phyloP scores from a whole-genome alignment of 2,329 filamentous ascomycete species.

The Alternaria triticina region DNA sequence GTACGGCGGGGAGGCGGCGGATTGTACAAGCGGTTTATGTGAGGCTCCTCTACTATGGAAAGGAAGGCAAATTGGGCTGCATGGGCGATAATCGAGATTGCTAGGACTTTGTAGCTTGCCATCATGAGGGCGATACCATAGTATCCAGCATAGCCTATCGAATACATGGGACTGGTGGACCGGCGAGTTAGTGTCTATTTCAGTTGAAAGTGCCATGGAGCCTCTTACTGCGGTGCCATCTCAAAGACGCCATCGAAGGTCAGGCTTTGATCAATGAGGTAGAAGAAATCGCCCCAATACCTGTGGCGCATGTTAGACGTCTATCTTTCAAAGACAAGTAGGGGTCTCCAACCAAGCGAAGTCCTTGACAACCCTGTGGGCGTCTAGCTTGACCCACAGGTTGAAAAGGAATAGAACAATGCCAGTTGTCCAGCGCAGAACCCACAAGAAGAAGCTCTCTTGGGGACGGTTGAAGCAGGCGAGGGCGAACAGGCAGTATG shows the following conservation, averaged over 20 bases:
- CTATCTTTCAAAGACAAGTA: neutral
- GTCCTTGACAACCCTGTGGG: slow-evolving; percentile 96
- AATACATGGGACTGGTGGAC: slow-evolving; percentile 21
- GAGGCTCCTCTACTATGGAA: slow-evolving; percentile 89
- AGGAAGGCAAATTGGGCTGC: slow-evolving; percentile 94
- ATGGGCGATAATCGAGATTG: slow-evolving; percentile 95
- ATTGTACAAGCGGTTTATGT: slow-evolving; percentile 98
- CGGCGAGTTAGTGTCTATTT: slow-evolving; percentile 8
- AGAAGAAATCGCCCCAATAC: slow-evolving; percentile 99
- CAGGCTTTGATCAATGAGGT: slow-evolving; percentile 94
- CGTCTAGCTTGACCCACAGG: slow-evolving; percentile 97
- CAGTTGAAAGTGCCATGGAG: neutral
- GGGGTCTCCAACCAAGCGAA: slow-evolving; percentile 74
- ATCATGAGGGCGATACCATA: slow-evolving; percentile 99
- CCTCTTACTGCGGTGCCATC: slow-evolving; percentile 75
- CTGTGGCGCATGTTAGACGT: neutral
- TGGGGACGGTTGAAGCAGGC: slow-evolving; percentile 81
- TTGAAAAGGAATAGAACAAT: slow-evolving; percentile 88
- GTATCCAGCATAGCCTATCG: slow-evolving; percentile 85
- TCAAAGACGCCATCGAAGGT: slow-evolving; percentile 99
- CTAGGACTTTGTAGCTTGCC: slow-evolving; percentile 94
- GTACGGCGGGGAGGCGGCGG: slow-evolving; percentile 79
- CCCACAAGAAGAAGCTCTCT: slow-evolving; percentile 72
- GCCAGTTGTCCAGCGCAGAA: slow-evolving; percentile 79
- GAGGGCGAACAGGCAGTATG: slow-evolving; percentile 94